Conservation (phyloP, 129 eudicot genomes). For the Rutidosis leptorrhynchoides region DNA sequence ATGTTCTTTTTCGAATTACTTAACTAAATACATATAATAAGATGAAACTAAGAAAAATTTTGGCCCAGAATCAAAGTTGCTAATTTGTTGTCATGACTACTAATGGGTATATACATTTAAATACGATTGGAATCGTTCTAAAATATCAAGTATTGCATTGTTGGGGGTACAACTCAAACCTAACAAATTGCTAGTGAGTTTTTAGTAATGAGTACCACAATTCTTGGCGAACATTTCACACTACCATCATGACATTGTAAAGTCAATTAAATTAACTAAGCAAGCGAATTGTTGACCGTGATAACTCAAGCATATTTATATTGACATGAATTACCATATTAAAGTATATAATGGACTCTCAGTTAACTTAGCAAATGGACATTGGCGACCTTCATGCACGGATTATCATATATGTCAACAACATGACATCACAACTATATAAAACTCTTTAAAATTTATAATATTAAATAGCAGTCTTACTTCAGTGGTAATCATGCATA, state of each 20-base stretch:
- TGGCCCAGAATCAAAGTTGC: background rate
- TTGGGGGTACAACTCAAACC: background rate
- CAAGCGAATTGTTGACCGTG: constrained; percentile 6
- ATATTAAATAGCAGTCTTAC: constrained; percentile 36
- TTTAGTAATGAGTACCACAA: constrained; percentile 1
- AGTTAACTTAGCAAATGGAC: background rate
- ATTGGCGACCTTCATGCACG: background rate
- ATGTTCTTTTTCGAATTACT: background rate
- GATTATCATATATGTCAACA: background rate
- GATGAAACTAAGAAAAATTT: background rate
- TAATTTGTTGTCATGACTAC: background rate
- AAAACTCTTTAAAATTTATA: background rate
- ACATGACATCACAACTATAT: background rate
- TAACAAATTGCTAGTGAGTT: background rate
- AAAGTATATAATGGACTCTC: constrained; percentile 11
- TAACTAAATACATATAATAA: background rate
- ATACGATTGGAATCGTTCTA: background rate
- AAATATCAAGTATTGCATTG: constrained; percentile 1
- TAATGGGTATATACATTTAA: background rate
- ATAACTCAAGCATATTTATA: constrained; percentile 9
- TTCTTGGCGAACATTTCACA: constrained; percentile 13
- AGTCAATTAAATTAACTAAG: constrained; percentile 9
- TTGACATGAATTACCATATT: constrained; percentile 6
- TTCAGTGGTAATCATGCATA: constrained; percentile 52
- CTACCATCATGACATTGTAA: constrained; percentile 2